Evolutionary conservation across 108 stramenopile genomes (phyloP).

Genomic region (Schizochytrium sp.): DNA sequence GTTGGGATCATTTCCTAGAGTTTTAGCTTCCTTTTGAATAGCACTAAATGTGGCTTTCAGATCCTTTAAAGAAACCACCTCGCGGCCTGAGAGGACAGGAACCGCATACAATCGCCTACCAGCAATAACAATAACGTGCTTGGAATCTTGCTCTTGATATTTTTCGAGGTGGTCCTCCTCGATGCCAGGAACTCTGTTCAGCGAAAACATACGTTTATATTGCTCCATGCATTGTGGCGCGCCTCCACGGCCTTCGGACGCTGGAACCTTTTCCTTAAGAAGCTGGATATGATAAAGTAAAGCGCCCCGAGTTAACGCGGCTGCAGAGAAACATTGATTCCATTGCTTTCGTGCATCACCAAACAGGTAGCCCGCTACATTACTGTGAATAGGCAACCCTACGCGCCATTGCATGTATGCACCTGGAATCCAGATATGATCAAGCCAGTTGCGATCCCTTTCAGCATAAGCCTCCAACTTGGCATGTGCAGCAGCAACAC

Average conservation of each 20-base stretch:
- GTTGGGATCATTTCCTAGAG: neutral
- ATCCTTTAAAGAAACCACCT: constrained; percentile 29
- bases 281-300: neutral
- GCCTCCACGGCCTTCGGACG: neutral
- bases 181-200: constrained; percentile 13
- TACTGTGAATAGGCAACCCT: constrained; percentile 37
- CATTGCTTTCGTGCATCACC: constrained; percentile 27
- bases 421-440: neutral
- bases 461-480: constrained; percentile 40
- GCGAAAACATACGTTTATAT: constrained; percentile 63
- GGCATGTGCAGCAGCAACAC: neutral
- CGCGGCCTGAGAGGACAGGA: constrained; percentile 16
- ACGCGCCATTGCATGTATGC: constrained; percentile 36
- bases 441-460: constrained; percentile 28
- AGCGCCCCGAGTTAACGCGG: constrained; percentile 20
- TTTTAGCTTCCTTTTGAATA: neutral
- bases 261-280: neutral
- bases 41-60: neutral
- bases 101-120: neutral
- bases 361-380: constrained; percentile 45
- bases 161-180: constrained; percentile 8
- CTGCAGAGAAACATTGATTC: constrained; percentile 13
- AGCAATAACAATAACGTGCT: constrained; percentile 24
- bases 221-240: constrained; percentile 59
- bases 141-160: neutral